Percentiles rank a stretch among this genome's conserved stretches.
Evolutionary conservation across 2,329 filamentous ascomycete genomes (phyloP).

Genomic region (Ophiostoma triangulosporum): DNA sequence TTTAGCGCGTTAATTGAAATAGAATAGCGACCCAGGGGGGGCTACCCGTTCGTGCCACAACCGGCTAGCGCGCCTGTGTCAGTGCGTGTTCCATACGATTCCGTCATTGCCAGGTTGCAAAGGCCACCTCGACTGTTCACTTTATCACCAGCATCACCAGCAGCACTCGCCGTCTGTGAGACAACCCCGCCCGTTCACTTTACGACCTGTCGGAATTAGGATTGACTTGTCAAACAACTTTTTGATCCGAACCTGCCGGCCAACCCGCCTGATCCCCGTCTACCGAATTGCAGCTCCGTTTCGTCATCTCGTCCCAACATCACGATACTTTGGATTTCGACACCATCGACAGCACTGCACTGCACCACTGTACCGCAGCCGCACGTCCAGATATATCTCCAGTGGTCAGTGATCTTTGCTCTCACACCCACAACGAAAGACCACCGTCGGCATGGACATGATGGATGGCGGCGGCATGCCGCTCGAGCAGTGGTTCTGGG

Average conservation of each 20-base stretch:
- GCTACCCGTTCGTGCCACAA: background rate
- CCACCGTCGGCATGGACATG: conserved; percentile 36
- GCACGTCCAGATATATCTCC: too few relatives aligned
- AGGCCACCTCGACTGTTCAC: background rate
- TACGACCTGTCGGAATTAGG: too few relatives aligned
- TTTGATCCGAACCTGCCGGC: too few relatives aligned
- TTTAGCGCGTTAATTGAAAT: background rate
- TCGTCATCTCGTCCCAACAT: too few relatives aligned
- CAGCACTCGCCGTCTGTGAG: too few relatives aligned
- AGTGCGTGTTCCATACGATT: background rate
- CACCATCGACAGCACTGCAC: background rate
- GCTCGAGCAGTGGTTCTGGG: conserved; percentile 92
- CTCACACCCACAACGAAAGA: background rate
- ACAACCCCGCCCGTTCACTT: too few relatives aligned
- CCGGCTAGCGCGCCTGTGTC: background rate
- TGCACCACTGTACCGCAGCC: too few relatives aligned
- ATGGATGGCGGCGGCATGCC: conserved; percentile 50
- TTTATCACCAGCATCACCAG: background rate
- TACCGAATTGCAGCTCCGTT: too few relatives aligned
- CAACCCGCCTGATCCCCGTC: too few relatives aligned
- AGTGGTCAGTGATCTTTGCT: too few relatives aligned
- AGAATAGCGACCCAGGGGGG: background rate
- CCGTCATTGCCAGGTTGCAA: background rate
- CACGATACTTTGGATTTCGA: too few relatives aligned
- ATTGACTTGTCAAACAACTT: too few relatives aligned